phyloP scores from a whole-genome alignment of 2,329 filamentous ascomycete genomes.

The Cladobotryum mycophilum region DNA sequence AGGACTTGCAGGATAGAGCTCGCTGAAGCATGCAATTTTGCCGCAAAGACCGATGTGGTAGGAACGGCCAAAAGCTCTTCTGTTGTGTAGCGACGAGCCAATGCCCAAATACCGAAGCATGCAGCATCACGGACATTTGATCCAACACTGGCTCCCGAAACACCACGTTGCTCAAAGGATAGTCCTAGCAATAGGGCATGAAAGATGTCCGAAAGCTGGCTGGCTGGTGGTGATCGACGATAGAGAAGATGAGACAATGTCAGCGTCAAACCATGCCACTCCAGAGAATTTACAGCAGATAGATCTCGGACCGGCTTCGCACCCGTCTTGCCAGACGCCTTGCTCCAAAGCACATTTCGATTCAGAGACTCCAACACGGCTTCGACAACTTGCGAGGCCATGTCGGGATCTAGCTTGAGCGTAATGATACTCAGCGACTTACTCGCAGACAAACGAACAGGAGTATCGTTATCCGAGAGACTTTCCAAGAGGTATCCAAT shows the following conservation, averaged over 20 bases:
- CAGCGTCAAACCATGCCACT: slow-evolving; percentile 89
- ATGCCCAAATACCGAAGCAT: slow-evolving; percentile 91
- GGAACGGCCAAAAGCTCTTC: slow-evolving; percentile 63
- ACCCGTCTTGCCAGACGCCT: slow-evolving; percentile 27
- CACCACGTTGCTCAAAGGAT: slow-evolving; percentile 80
- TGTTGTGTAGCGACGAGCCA: slow-evolving; percentile 82
- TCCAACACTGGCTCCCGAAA: slow-evolving; percentile 78
- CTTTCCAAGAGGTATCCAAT: slow-evolving; percentile 76
- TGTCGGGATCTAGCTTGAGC: slow-evolving; percentile 68
- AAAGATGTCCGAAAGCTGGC: slow-evolving; percentile 66
- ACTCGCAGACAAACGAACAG: slow-evolving; percentile 82
- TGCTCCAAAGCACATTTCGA: slow-evolving; percentile 50
- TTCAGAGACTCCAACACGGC: slow-evolving; percentile 69
- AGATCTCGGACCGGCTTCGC: slow-evolving; percentile 50
- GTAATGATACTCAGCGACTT: slow-evolving; percentile 88
- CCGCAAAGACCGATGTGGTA: slow-evolving; percentile 36
- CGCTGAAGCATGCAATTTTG: slow-evolving; percentile 28
- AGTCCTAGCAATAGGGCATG: slow-evolving; percentile 72
- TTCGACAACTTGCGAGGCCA: slow-evolving; percentile 82
- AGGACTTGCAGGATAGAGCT: slow-evolving; percentile 65
- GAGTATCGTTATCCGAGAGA: slow-evolving; percentile 81
- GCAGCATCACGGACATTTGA: slow-evolving; percentile 91
- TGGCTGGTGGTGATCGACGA: slow-evolving; percentile 68
- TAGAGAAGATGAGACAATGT: slow-evolving; percentile 84
- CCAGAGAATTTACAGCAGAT: slow-evolving; percentile 68